Evolutionary conservation across 2,329 filamentous ascomycete genomes (phyloP).

Genomic region (Cytospora mali): DNA sequence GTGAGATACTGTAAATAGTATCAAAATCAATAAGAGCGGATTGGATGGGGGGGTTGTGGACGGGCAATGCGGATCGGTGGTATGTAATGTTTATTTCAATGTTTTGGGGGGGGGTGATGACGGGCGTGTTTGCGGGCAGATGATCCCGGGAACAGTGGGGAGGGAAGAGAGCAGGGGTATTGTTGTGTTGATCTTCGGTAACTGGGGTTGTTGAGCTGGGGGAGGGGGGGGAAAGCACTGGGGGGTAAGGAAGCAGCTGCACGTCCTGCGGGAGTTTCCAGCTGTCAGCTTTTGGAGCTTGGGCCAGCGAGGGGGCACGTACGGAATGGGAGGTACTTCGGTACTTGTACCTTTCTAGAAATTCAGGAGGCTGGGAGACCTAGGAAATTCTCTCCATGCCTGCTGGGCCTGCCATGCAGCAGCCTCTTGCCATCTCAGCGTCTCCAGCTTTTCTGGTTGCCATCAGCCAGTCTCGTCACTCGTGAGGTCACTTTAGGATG

Average conservation of each 20-base stretch:
- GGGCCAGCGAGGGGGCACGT: no score
- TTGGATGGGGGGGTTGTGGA: constrained; percentile 2
- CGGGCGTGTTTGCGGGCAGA: constrained; percentile 6
- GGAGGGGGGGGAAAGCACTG: neutral
- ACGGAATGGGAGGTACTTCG: neutral
- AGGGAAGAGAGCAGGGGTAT: constrained; percentile 2
- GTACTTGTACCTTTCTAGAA: constrained; percentile 1
- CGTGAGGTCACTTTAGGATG: neutral
- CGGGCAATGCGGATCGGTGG: constrained; percentile 14
- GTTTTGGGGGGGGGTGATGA: constrained; percentile 3
- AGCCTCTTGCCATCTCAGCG: constrained; percentile 1
- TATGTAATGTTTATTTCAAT: constrained; percentile 22
- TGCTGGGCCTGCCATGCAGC: neutral
- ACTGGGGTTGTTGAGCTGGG: neutral
- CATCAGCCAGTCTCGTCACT: constrained; percentile 2
- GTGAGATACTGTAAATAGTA: constrained; percentile 16
- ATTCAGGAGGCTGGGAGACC: constrained; percentile 15
- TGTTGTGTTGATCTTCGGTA: constrained; percentile 3
- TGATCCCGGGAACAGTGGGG: constrained; percentile 6
- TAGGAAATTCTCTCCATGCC: neutral
- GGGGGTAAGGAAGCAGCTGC: neutral
- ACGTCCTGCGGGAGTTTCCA: neutral
- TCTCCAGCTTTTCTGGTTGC: neutral
- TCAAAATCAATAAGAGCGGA: constrained; percentile 17
- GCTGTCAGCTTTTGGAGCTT: constrained; percentile 16